Evolutionary conservation across 108 stramenopile genomes (phyloP).

Genomic region (Nitzschia sp.): DNA sequence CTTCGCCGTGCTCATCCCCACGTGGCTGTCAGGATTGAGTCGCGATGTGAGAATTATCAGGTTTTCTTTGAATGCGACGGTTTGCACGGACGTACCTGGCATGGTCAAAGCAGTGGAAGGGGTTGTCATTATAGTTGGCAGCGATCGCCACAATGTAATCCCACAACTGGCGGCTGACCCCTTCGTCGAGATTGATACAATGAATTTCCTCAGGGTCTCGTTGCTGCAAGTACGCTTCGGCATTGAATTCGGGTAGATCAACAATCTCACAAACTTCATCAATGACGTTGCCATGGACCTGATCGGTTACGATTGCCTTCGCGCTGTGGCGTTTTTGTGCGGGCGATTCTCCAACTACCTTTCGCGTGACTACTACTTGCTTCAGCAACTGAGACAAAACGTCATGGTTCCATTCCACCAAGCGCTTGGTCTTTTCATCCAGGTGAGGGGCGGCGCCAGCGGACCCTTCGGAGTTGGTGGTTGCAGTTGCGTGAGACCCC

Average conservation of each 20-base stretch:
- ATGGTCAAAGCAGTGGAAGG: constrained; percentile 73
- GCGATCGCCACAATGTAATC: constrained; percentile 7
- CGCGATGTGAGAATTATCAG: too few relatives aligned
- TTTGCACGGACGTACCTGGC: too few relatives aligned
- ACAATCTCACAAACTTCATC: constrained; percentile 45
- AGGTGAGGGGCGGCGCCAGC: background rate
- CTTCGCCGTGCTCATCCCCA: constrained; percentile 20
- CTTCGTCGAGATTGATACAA: background rate
- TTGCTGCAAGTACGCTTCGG: background rate
- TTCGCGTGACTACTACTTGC: constrained; percentile 1
- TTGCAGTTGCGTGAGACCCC: background rate
- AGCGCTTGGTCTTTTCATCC: constrained; percentile 5
- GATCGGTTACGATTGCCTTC: background rate
- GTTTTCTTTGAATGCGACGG: too few relatives aligned
- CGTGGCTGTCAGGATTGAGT: too few relatives aligned
- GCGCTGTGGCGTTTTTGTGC: background rate
- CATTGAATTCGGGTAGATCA: constrained; percentile 26
- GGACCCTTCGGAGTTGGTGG: background rate
- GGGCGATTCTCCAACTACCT: background rate
- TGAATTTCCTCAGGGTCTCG: background rate
- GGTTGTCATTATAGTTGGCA: constrained; percentile 26
- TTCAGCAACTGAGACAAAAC: background rate
- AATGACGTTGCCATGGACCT: background rate
- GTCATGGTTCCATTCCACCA: constrained; percentile 22
- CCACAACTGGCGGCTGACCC: background rate